phyloP scores from a whole-genome alignment of 2,329 filamentous ascomycete species.

The Phaeosphaeriaceae sp. region DNA sequence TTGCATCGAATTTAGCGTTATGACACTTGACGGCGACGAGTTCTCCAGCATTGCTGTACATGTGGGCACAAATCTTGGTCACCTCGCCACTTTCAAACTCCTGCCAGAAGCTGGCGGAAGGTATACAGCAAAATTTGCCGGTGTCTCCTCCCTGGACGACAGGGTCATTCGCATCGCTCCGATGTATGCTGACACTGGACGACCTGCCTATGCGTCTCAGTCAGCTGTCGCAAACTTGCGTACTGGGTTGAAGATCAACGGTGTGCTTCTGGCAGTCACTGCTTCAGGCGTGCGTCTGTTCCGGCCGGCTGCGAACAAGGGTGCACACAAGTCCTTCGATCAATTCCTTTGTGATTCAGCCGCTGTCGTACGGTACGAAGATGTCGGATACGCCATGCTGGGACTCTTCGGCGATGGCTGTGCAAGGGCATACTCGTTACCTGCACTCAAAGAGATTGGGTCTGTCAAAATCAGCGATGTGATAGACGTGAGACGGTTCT shows the following conservation, averaged over 20 bases:
- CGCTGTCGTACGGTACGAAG: conserved; percentile 74
- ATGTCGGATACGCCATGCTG: conserved; percentile 79
- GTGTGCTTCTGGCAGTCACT: conserved; percentile 80
- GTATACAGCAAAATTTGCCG: conserved; percentile 76
- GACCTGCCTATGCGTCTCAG: conserved; percentile 77
- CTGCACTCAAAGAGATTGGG: conserved; percentile 83
- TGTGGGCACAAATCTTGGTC: conserved; percentile 85
- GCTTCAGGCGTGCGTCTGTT: conserved; percentile 81
- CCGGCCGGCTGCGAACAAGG: conserved; percentile 82
- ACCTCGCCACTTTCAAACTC: conserved; percentile 88
- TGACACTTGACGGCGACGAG: conserved; percentile 91
- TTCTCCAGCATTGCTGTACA: conserved; percentile 96
- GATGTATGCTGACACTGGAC: conserved; percentile 79
- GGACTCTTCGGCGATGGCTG: conserved; percentile 84
- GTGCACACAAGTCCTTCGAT: conserved; percentile 91
- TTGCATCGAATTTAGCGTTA: conserved; percentile 82
- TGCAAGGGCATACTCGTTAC: conserved; percentile 83
- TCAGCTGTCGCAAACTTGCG: conserved; percentile 77
- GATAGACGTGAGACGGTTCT: conserved; percentile 76
- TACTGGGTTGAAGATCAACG: conserved; percentile 75
- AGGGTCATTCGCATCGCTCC: conserved; percentile 78
- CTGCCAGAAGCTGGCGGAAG: conserved; percentile 73
- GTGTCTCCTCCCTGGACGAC: conserved; percentile 70
- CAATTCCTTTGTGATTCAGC: conserved; percentile 83
- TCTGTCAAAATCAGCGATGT: conserved; percentile 68